Evolutionary conservation across 495 filamentous ascomycete genomes (phyloP).

Genomic region (Hypoxylon crocopeplum): DNA sequence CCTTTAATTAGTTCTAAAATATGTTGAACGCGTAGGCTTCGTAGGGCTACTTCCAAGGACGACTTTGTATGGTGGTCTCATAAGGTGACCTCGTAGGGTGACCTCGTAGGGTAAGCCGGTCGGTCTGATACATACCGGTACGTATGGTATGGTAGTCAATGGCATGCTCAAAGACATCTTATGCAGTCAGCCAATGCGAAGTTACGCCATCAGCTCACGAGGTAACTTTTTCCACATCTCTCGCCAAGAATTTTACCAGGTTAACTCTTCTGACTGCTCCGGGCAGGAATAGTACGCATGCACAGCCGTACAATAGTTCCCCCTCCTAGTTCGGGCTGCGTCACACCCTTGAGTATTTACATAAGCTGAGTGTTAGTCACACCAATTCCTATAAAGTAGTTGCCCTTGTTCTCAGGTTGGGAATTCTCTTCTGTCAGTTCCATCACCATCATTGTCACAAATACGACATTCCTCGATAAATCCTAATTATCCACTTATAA

Average conservation of each 20-base stretch:
- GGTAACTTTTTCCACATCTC: neutral
- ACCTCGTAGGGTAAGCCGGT: too few species aligned
- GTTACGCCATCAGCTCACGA: conserved; percentile 1
- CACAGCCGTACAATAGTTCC: conserved; percentile 8
- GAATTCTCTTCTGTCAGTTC: neutral
- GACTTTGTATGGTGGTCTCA: too few species aligned
- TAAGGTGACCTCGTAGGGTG: too few species aligned
- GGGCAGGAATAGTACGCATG: neutral
- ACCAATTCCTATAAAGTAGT: conserved; percentile 11
- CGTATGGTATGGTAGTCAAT: neutral
- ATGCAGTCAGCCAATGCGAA: conserved; percentile 13
- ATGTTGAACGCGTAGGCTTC: too few species aligned
- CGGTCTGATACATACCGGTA: neutral
- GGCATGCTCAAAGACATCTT: neutral
- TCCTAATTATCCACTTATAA: too few species aligned
- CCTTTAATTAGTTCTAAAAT: too few species aligned
- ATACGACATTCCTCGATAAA: too few species aligned
- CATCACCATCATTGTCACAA: too few species aligned
- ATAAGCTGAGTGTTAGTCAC: conserved; percentile 17
- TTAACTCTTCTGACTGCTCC: conserved; percentile 1
- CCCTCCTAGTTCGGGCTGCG: neutral
- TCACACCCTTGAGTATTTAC: neutral
- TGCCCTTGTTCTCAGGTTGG: conserved; percentile 21
- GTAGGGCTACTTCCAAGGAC: too few species aligned
- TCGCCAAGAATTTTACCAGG: conserved; percentile 6